Evolutionary conservation across 106 monocot genomes (phyloP), one percentile per base, ranked within the genome.

Genomic region (Alisma plantagoaquatica): DNA sequence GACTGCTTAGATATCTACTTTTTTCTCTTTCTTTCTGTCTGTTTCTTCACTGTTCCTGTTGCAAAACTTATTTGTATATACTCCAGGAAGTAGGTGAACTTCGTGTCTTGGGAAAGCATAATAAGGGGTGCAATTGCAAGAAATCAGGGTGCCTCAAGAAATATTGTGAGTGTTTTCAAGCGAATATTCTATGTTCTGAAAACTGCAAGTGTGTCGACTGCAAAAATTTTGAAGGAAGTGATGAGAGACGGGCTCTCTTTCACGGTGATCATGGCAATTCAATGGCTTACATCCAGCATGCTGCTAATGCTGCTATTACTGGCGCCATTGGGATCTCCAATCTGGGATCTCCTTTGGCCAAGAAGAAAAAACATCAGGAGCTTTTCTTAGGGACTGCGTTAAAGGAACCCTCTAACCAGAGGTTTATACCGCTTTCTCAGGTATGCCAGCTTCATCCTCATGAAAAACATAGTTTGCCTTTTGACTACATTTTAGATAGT

Each of bases 91-190:
- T 73, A 10, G 49, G 41, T 10, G 84, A 84, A 21, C 57, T 62
- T 17, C 57, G 77, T 66, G 46, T 91, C 59, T 56, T 77, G 22
- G 84, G 77, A 33, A 91, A 82, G 49, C 87, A 88, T 55, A 82
- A 88, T 51, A 88, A 88, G 52, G 87, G 87, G n/a, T 88, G 87
- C 56, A 70, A 88, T 32, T 88, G 87, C 63, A 88, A 82, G 75
- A 88, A 88, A 55, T 88, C 87, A 33, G 80, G 84, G 15, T 91
- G 91, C 56, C 75, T 91, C 11, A 91, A 91, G 66, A 91, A 84
- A 52, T 91, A 91, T 33, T 91, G 91, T 64, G 91, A 91, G 59
- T 91, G 91, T 61, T 91, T 77, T 50, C 90, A 91, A 54, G 87
- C 87, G 21, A 77, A 77, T 29, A 82, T 87, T 58, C 82, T 87